Evolutionary conservation across 257 asterid species (phyloP).

Genomic region (Galeopsis tetrahit): DNA sequence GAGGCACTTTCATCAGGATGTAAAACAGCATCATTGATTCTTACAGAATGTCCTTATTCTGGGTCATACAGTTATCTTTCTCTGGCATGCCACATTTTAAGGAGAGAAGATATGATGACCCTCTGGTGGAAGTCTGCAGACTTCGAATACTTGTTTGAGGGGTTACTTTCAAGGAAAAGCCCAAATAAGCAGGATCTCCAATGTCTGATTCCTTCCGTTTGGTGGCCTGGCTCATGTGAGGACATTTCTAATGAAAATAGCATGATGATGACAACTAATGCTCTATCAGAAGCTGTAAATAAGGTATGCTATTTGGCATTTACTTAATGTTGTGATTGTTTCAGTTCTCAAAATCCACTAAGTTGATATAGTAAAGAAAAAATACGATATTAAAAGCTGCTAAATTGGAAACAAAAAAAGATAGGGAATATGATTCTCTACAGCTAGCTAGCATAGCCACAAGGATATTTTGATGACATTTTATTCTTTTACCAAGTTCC

Average conservation of each 20-base stretch:
- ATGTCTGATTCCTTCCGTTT: conserved; percentile 85
- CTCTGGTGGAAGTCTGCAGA: conserved; percentile 85
- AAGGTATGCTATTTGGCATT: conserved; percentile 52
- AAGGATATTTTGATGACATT: not conserved
- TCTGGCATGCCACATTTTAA: conserved; percentile 78
- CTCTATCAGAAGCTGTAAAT: conserved; percentile 81
- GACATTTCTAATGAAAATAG: conserved; percentile 75
- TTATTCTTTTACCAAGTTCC: conserved; percentile 10
- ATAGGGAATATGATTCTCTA: conserved; percentile 8
- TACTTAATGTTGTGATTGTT: not conserved
- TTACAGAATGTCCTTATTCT: conserved; percentile 86
- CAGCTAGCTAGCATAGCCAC: not conserved
- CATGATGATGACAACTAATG: conserved; percentile 86
- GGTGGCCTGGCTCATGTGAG: conserved; percentile 96
- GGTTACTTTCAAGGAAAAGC: conserved; percentile 78
- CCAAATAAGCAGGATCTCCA: conserved; percentile 92
- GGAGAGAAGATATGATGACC: conserved; percentile 83
- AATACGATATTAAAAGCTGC: not conserved
- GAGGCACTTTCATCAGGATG: conserved; percentile 83
- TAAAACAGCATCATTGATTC: conserved; percentile 72
- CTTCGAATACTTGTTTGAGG: conserved; percentile 82
- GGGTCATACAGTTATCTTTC: conserved; percentile 91
- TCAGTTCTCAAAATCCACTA: not conserved
- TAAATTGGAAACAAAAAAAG: not conserved
- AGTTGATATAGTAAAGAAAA: too few relatives aligned